Evolutionary conservation across 1,284 basidiomycete species (phyloP).

Genomic region (Spongiforma sp.): DNA sequence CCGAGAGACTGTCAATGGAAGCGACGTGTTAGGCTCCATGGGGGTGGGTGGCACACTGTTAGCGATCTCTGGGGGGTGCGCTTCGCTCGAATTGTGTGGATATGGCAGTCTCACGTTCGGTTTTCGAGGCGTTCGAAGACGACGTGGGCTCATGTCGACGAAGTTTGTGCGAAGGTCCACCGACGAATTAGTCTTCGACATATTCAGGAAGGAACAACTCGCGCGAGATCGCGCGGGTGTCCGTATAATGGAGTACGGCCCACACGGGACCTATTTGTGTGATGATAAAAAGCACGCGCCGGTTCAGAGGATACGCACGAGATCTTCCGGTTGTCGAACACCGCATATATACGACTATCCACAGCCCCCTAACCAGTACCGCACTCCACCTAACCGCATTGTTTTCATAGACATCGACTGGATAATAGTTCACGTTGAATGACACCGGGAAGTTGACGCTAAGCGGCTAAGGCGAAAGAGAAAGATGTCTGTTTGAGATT

Average conservation of each 20-base stretch:
- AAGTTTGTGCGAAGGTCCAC: constrained; percentile 82
- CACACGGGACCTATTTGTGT: constrained; percentile 88
- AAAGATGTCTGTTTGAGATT: no score
- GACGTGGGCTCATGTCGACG: constrained; percentile 38
- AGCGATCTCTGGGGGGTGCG: no score
- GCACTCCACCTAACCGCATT: no score
- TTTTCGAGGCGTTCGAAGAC: constrained; percentile 47
- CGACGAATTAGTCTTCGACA: constrained; percentile 84
- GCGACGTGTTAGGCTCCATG: constrained; percentile 46
- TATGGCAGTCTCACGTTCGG: constrained; percentile 70
- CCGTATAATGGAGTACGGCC: no score
- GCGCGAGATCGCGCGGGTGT: constrained; percentile 85
- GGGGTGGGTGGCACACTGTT: no score
- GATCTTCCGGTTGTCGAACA: constrained; percentile 91
- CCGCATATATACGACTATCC: constrained; percentile 98
- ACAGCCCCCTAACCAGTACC: no score
- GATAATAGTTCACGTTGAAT: no score
- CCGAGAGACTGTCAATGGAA: no score
- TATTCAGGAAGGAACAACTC: no score
- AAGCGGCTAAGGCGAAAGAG: no score
- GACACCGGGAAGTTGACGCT: no score
- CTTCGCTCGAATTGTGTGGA: constrained; percentile 78
- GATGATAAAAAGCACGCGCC: not conserved
- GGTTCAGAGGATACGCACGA: constrained; percentile 64
- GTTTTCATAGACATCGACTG: no score